Conservation (phyloP, 2,329 filamentous ascomycete species). For the Coleophoma eucalyptorum region DNA sequence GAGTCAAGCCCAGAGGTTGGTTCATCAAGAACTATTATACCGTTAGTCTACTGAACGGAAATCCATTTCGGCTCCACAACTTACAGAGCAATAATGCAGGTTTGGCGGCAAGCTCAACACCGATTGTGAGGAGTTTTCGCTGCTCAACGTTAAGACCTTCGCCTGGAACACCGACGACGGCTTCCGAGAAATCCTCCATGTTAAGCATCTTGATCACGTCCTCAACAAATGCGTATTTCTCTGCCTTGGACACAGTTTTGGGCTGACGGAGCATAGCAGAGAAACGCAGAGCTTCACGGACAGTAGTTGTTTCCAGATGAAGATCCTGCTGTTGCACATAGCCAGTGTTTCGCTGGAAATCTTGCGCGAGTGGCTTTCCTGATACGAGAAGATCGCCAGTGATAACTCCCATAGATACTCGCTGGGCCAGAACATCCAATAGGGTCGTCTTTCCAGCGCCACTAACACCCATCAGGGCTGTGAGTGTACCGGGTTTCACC, state of each 20-base stretch:
- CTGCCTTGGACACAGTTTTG: constrained; percentile 61
- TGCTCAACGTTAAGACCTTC: constrained; percentile 77
- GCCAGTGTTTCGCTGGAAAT: constrained; percentile 88
- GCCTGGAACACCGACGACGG: constrained; percentile 85
- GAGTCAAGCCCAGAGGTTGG: constrained; percentile 92
- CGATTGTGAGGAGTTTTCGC: constrained; percentile 80
- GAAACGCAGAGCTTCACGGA: constrained; percentile 81
- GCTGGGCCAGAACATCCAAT: constrained; percentile 73
- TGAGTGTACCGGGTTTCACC: constrained; percentile 69
- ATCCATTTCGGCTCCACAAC: too few species aligned
- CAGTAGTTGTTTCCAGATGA: constrained; percentile 79
- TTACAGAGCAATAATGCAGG: constrained; percentile 73
- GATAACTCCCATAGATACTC: constrained; percentile 86
- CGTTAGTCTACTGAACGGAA: too few species aligned
- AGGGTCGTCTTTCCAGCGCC: constrained; percentile 90
- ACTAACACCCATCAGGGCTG: constrained; percentile 59
- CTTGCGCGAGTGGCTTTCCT: constrained; percentile 36
- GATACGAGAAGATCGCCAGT: constrained; percentile 67
- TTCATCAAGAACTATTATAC: constrained; percentile 67
- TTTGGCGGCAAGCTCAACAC: constrained; percentile 93
- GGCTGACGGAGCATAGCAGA: constrained; percentile 85
- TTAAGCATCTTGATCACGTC: constrained; percentile 89
- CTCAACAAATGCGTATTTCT: constrained; percentile 86
- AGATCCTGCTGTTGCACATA: constrained; percentile 95
- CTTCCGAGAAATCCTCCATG: constrained; percentile 89